Percentiles rank a stretch among this genome's conserved stretches.
Evolutionary conservation across 2,329 filamentous ascomycete species (phyloP).

Genomic region (Neofusicoccum kwambonambiense): DNA sequence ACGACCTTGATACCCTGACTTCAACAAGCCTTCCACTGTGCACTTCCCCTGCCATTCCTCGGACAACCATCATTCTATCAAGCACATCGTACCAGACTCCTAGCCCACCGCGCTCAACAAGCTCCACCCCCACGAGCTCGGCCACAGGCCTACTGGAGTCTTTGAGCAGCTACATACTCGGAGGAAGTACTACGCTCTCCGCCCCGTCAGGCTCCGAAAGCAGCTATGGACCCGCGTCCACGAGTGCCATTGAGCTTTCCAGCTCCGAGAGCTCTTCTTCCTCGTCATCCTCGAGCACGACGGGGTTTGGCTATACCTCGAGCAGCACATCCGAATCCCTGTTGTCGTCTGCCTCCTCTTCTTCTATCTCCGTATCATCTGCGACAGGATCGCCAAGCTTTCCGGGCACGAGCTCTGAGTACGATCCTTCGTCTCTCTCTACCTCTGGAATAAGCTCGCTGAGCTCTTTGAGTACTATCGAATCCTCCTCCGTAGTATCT

Average conservation of each 20-base stretch:
- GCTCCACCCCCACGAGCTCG: neutral
- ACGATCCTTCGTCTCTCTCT: too few relatives aligned
- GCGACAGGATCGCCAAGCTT: neutral
- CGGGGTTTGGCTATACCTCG: neutral
- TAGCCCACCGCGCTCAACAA: neutral
- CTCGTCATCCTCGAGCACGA: neutral
- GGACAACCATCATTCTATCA: neutral
- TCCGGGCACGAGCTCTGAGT: neutral
- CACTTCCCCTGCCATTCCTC: neutral
- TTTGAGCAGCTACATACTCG: neutral
- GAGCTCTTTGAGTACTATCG: too few relatives aligned
- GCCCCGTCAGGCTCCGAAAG: neutral
- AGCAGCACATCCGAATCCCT: neutral
- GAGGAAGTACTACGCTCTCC: neutral
- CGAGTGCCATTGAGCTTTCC: neutral
- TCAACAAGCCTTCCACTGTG: neutral
- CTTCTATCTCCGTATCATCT: neutral
- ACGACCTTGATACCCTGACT: neutral
- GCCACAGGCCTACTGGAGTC: neutral
- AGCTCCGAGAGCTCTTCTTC: neutral
- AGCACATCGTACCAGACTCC: neutral
- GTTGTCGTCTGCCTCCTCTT: neutral
- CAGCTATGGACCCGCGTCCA: neutral
- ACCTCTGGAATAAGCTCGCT: too few relatives aligned
- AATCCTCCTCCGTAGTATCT: too few relatives aligned